Evolutionary conservation across 2,329 filamentous ascomycete genomes (phyloP).

Genomic region (Nothophaeocryptopus gaeumannii): DNA sequence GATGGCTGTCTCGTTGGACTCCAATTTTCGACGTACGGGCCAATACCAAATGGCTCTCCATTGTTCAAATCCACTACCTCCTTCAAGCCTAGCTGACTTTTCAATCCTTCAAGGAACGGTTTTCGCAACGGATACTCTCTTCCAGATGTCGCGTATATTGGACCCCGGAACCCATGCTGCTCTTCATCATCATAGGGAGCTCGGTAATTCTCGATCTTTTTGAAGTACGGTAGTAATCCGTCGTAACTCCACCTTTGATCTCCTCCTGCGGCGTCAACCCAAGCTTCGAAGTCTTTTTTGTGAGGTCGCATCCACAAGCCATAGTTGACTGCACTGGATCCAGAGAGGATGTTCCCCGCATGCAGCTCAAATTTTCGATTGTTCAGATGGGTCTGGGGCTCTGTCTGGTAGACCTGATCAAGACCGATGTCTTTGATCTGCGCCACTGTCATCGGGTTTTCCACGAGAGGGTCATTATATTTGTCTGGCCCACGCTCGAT

Average conservation of each 20-base stretch:
- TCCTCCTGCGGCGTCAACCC: conserved; percentile 32
- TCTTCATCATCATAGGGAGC: not conserved
- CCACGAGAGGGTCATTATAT: conserved; percentile 53
- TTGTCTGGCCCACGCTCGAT: conserved; percentile 87
- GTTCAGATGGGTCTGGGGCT: conserved; percentile 3
- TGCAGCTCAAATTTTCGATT: conserved; percentile 1
- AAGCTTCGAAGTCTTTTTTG: conserved; percentile 28
- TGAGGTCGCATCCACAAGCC: conserved; percentile 9
- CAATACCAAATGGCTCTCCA: conserved; percentile 3
- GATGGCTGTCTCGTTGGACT: not conserved
- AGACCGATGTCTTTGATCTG: not conserved
- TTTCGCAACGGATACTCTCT: conserved; percentile 6
- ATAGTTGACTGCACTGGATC: conserved; percentile 8
- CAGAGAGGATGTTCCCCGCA: conserved; percentile 5
- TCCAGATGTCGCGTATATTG: not conserved
- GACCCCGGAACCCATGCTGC: conserved; percentile 7
- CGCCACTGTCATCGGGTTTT: not conserved
- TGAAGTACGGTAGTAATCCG: conserved; percentile 24
- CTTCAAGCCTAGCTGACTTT: not conserved
- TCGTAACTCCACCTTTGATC: conserved; percentile 31
- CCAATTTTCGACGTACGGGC: conserved; percentile 5
- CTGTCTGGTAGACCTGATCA: not conserved
- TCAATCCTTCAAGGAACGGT: conserved; percentile 1
- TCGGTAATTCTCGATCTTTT: conserved; percentile 11
- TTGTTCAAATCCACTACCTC: not conserved